Evolutionary conservation across 441 rosid species (phyloP).

Genomic region (Erysimum cheiri): DNA sequence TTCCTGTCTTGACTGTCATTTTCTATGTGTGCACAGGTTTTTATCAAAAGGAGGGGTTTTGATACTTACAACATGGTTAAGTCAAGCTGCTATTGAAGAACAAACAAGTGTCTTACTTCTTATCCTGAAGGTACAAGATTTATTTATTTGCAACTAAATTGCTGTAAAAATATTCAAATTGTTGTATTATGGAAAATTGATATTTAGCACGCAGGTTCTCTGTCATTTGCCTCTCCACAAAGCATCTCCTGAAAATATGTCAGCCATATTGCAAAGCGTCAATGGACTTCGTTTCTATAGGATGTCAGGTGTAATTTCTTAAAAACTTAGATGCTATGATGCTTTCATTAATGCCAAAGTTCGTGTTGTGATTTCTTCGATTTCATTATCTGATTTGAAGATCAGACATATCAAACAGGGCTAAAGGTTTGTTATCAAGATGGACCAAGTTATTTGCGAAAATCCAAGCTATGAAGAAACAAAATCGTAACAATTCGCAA

Average conservation of each 20-base stretch:
- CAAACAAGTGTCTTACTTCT: constrained; percentile 80
- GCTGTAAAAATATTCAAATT: constrained; percentile 7
- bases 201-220: constrained; percentile 67
- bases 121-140: constrained; percentile 66
- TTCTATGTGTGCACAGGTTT: constrained; percentile 63
- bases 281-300: constrained; percentile 82
- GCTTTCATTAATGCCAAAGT: constrained; percentile 29
- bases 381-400: constrained; percentile 98
- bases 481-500: constrained; percentile 64
- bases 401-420: constrained; percentile 99
- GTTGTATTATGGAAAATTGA: constrained; percentile 38
- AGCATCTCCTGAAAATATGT: constrained; percentile 89
- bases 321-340: constrained; percentile 17
- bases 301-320: constrained; percentile 72
- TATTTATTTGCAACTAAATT: constrained; percentile 8
- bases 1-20: constrained; percentile 19
- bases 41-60: constrained; percentile 87
- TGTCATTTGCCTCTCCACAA: constrained; percentile 91
- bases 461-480: constrained; percentile 74
- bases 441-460: constrained; percentile 94
- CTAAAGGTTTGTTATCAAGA: constrained; percentile 81
- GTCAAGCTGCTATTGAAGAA: constrained; percentile 88
- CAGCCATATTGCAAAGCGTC: constrained; percentile 91
- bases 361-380: constrained; percentile 50
- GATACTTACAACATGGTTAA: constrained; percentile 95